A percentile compares a stretch with the other conserved stretches of the same genome.
Evolutionary conservation across 164 flowering plant species (phyloP).

Genomic region (Magnolia sinica): DNA sequence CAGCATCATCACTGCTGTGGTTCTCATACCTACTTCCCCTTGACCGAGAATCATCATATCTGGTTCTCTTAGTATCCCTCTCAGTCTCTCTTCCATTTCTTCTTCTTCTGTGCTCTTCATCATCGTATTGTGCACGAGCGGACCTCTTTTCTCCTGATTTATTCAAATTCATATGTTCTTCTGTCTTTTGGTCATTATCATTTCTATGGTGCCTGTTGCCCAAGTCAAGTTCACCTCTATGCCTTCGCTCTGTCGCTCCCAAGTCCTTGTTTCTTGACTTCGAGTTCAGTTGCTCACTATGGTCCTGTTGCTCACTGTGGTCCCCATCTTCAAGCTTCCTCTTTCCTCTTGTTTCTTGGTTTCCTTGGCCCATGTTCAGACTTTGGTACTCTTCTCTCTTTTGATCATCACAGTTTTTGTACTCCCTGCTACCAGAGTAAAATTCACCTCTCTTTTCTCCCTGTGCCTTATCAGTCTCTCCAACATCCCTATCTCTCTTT

Average conservation of each 20-base stretch:
- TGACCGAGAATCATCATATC: slow-evolving; percentile 38
- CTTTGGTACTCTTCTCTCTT: slow-evolving; percentile 16
- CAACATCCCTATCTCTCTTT: slow-evolving; percentile 9
- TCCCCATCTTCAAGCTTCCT: slow-evolving; percentile 28
- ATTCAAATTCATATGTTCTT: slow-evolving; percentile 4
- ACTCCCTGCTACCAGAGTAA: slow-evolving; percentile 11
- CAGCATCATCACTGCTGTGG: slow-evolving; percentile 1
- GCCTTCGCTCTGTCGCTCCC: neutral
- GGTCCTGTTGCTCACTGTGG: slow-evolving; percentile 5
- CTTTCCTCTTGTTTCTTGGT: slow-evolving; percentile 27
- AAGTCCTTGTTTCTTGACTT: slow-evolving; percentile 17
- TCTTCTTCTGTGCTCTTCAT: slow-evolving; percentile 13
- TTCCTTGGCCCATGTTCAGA: slow-evolving; percentile 8
- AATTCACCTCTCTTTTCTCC: neutral
- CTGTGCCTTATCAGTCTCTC: neutral
- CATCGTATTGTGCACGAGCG: slow-evolving; percentile 2
- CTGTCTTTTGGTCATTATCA: slow-evolving; percentile 10
- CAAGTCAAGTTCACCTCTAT: neutral
- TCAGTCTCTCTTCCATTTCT: slow-evolving; percentile 19
- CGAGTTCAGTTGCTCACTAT: slow-evolving; percentile 12
- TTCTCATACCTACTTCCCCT: neutral
- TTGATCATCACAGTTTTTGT: slow-evolving; percentile 7
- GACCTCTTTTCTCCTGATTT: slow-evolving; percentile 13
- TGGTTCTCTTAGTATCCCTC: slow-evolving; percentile 38
- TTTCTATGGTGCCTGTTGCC: neutral